Evolutionary conservation across 495 filamentous ascomycete species (phyloP), one percentile per base, ranked within the genome.

Genomic region (Lindgomyces ingoldianus): DNA sequence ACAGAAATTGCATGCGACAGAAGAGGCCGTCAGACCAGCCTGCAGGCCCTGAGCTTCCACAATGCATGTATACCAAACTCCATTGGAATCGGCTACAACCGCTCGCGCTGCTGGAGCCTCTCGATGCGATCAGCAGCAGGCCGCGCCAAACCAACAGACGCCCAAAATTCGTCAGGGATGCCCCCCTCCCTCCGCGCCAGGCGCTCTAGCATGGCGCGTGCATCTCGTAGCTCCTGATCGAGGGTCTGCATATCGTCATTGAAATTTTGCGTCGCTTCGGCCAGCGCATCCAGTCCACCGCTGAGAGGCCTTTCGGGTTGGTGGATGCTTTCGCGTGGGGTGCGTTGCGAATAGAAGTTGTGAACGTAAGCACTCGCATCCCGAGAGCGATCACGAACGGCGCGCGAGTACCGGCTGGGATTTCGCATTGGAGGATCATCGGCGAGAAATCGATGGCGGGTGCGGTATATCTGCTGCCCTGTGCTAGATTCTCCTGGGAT

Each of bases 131-230:
- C 62, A 16, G 52, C 44, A n/a, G 62, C 8, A 4, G 63, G 27
- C 12, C 54, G 57, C 61, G 80, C 84, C 50, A 92, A 78, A 3
- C 89, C 89, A 60, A 84, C 87, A 64, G 84, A 82, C 49, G 82
- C 83, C 90, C 90, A 93, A 85, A 86, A 90, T 51, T 87, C 83
- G 49, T 91, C 89, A 0, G 88, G 87, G 62, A 91, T 85, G 68
- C 91, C 87, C n/a, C n/a, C n/a, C 67, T 87, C 81, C 9, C 88
- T 77, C 10, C 83, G 78, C 49, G 85, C 83, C 63, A 92, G 79
- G 27, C 83, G 79, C 64, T 84, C 81, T 56, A 92, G 77, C 21
- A 93, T 85, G 29, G 81, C 78, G 65, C 87, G 86, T 85, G 91
- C 86, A 39, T 83, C 82, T 4, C 78, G 80, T 36, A 89, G 75